phyloP scores from a whole-genome alignment of 1,139 yeast species.

The Yamadazyma sp. region DNA sequence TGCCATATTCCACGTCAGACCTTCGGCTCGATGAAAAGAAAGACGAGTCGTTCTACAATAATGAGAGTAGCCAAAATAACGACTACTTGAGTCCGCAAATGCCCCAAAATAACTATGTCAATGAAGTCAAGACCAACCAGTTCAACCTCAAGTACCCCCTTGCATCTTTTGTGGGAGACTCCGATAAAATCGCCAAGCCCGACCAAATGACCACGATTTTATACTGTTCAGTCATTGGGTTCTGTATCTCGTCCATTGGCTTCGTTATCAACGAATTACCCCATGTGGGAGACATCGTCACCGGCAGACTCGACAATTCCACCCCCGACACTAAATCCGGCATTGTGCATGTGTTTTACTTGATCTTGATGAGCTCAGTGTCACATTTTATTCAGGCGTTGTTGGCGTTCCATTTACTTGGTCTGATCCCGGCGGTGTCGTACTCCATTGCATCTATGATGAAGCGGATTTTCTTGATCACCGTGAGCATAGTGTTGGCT shows the following conservation, averaged over 20 bases:
- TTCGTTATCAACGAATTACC: conserved; percentile 33
- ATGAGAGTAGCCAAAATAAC: background rate
- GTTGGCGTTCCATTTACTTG: conserved; percentile 37
- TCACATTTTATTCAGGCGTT: conserved; percentile 39
- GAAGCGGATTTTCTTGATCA: conserved; percentile 40
- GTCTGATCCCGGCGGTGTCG: conserved; percentile 40
- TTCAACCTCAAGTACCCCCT: conserved; percentile 23
- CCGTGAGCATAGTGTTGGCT: conserved; percentile 32
- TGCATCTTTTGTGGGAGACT: conserved; percentile 17
- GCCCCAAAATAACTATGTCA: conserved; percentile 13
- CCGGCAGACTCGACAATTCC: conserved; percentile 15
- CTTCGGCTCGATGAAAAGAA: conserved; percentile 27
- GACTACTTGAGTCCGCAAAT: background rate
- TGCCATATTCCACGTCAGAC: conserved; percentile 39
- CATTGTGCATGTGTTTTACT: conserved; percentile 21
- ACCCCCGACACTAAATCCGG: conserved; percentile 22
- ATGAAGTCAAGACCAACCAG: conserved; percentile 20
- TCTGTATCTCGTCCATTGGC: conserved; percentile 30
- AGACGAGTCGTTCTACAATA: conserved; percentile 9
- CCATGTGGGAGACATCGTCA: conserved; percentile 15
- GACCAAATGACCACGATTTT: conserved; percentile 41
- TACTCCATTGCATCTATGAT: conserved; percentile 46
- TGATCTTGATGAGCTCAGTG: conserved; percentile 31
- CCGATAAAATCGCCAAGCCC: conserved; percentile 28
- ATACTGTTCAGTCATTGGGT: conserved; percentile 38